These are phyloP conservation scores for Blastomyces emzantsi DNA, from an alignment of 2,329 filamentous ascomycete genomes.

Conservation along the genomic window DNA sequence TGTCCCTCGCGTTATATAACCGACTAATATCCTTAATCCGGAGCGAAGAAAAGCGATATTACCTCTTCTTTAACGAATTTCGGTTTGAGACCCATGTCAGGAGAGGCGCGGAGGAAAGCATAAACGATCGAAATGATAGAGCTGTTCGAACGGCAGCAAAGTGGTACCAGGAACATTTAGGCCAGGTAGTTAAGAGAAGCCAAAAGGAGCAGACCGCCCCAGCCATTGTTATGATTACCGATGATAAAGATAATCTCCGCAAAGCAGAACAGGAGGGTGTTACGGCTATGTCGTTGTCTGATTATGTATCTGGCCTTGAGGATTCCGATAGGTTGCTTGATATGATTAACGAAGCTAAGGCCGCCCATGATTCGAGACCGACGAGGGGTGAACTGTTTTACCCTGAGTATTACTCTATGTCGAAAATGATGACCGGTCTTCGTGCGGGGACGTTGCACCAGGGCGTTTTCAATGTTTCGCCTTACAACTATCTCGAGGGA, in stretches of 20 bases:
- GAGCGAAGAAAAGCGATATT: conserved; percentile 94
- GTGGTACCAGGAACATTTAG: conserved; percentile 84
- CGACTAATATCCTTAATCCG: conserved; percentile 82
- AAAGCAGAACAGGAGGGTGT: conserved; percentile 71
- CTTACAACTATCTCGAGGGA: conserved; percentile 95
- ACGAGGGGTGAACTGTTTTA: conserved; percentile 68
- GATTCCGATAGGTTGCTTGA: conserved; percentile 80
- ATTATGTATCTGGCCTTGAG: conserved; percentile 77
- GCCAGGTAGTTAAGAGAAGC: conserved; percentile 47
- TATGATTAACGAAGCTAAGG: conserved; percentile 78
- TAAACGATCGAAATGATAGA: conserved; percentile 95
- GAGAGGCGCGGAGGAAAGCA: conserved; percentile 66
- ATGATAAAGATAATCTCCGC: conserved; percentile 77
- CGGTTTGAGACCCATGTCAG: conserved; percentile 80
- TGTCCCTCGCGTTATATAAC: conserved; percentile 90
- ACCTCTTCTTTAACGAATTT: conserved; percentile 99
- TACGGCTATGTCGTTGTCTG: conserved; percentile 56
- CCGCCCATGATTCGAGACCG: conserved; percentile 54
- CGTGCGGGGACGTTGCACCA: conserved; percentile 86
- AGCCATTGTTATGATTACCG: conserved; percentile 83
- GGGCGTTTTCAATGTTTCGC: conserved; percentile 90
- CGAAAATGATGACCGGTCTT: conserved; percentile 88
- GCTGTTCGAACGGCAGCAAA: conserved; percentile 76
- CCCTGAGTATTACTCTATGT: conserved; percentile 78
- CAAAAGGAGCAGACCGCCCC: conserved; percentile 52